Evolutionary conservation across 805 yeast genomes (phyloP), one percentile per base, ranked within the genome.

Genomic region (Priceomyces medius): DNA sequence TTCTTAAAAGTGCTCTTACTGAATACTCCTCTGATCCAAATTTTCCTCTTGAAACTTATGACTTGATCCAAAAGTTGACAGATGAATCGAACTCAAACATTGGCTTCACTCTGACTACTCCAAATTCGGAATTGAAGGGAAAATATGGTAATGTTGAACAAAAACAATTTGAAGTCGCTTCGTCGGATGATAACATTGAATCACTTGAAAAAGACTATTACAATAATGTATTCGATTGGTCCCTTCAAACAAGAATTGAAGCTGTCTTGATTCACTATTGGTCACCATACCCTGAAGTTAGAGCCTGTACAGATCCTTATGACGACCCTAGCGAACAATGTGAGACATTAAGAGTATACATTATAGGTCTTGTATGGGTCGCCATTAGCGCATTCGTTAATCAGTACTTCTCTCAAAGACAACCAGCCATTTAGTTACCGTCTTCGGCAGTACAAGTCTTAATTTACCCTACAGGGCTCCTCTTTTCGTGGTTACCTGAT

Each of bases 361-460:
- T 68, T 4, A 59, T 80, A 17, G 80, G 77, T 1, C 44, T 76
- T 2, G 51, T 77, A 28, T 72, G 81, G 74, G 72, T 77, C 3
- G 61, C 70, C 17, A 58, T 80, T 17, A 80, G 81, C 14, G 55
- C 80, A 31, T 74, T 76, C 47, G 66, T 79, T 47, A 78, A 79
- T 52, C 76, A 76, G 50, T 79, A 79, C 51, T 80, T 80, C 55
- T 59, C 66, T 6, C 79, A 77, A 40, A 68, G 84, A 60, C 58
- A 66, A 51, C 82, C 83, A 20, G 44, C 69, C 17, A 76, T 78
- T 43, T 34, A 63, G 9, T 55, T 77, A 10, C 40, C 59, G 3
- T 50, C 77, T 17, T 47, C 75, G 2, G 73, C 75, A 33, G 54
- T 68, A 42, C 79, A 76, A 49, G 56, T 76, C 48, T 60, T 74